These are phyloP conservation scores for Gymnopilus dilepis DNA, from an alignment of 768 basidiomycete genomes.

Conservation along the genomic window DNA sequence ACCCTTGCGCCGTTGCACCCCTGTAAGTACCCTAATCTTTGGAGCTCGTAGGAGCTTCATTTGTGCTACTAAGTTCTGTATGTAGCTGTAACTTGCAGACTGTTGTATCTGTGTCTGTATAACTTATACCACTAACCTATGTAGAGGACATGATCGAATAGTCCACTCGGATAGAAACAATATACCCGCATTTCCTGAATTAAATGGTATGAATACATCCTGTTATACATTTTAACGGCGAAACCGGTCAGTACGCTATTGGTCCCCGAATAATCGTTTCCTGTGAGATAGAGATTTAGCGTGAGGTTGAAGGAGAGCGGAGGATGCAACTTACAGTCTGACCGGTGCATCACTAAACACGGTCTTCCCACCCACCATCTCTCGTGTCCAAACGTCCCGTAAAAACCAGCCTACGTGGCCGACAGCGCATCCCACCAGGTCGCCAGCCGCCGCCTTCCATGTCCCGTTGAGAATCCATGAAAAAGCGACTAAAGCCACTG, in stretches of 20 bases:
- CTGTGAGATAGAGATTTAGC: slow-evolving; percentile 37
- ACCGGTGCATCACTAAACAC: slow-evolving; percentile 76
- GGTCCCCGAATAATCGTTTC: slow-evolving; percentile 61
- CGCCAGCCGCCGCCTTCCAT: slow-evolving; percentile 83
- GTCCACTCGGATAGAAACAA: background rate
- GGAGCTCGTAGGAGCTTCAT: too few species aligned
- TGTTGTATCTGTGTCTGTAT: background rate
- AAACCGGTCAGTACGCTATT: slow-evolving; percentile 7
- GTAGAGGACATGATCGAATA: background rate
- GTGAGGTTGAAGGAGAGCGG: background rate
- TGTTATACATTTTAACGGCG: slow-evolving; percentile 10
- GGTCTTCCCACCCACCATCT: slow-evolving; percentile 80
- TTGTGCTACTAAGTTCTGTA: too few species aligned
- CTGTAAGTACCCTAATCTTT: too few species aligned
- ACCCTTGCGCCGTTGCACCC: too few species aligned
- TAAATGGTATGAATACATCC: slow-evolving; percentile 1
- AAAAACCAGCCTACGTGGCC: slow-evolving; percentile 88
- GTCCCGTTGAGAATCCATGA: slow-evolving; percentile 84
- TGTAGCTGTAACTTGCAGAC: background rate
- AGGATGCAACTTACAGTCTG: slow-evolving; percentile 58
- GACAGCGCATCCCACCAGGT: slow-evolving; percentile 84
- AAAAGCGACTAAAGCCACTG: slow-evolving; percentile 87
- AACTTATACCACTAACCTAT: slow-evolving; percentile 1
- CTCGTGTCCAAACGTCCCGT: slow-evolving; percentile 86
- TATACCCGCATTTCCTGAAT: background rate